These are phyloP conservation scores for Vitis hybrid DNA, from an alignment of 177 flowering plant genomes.

Conservation along the genomic window DNA sequence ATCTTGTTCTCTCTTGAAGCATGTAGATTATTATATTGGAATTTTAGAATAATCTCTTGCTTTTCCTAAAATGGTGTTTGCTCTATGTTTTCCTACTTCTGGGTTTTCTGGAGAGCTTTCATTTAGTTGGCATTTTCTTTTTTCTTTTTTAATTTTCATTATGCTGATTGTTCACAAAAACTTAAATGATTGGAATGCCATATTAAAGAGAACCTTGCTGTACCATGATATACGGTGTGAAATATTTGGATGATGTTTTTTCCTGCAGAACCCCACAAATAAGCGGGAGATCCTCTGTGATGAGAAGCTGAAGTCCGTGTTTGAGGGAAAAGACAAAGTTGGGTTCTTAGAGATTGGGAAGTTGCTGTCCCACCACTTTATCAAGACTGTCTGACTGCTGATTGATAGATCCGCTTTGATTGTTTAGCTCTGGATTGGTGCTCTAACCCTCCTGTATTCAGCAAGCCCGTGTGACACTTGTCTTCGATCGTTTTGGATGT, in stretches of 20 bases:
- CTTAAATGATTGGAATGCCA: background rate
- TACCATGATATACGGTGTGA: background rate
- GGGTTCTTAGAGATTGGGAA: slow-evolving; percentile 57
- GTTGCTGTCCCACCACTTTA: slow-evolving; percentile 52
- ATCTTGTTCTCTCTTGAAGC: too few relatives aligned
- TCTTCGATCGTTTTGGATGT: background rate
- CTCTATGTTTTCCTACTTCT: background rate
- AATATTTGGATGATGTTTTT: slow-evolving; percentile 8
- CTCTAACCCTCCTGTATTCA: background rate
- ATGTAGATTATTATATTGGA: too few relatives aligned
- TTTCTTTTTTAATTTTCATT: background rate
- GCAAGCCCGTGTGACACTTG: slow-evolving; percentile 1
- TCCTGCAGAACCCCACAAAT: slow-evolving; percentile 58
- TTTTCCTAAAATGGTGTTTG: background rate
- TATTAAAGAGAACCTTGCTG: background rate
- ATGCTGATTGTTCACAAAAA: background rate
- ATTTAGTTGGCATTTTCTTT: background rate
- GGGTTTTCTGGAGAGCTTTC: background rate
- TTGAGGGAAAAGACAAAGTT: slow-evolving; percentile 60
- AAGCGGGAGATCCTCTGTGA: slow-evolving; percentile 66
- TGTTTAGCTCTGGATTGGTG: background rate
- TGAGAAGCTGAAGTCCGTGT: slow-evolving; percentile 66
- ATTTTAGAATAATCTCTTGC: too few relatives aligned
- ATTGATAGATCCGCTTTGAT: background rate
- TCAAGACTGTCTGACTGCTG: slow-evolving; percentile 36